Evolutionary conservation across 306 rosid species (phyloP), one percentile per base, ranked within the genome.

Genomic region (Rosa chinensis): DNA sequence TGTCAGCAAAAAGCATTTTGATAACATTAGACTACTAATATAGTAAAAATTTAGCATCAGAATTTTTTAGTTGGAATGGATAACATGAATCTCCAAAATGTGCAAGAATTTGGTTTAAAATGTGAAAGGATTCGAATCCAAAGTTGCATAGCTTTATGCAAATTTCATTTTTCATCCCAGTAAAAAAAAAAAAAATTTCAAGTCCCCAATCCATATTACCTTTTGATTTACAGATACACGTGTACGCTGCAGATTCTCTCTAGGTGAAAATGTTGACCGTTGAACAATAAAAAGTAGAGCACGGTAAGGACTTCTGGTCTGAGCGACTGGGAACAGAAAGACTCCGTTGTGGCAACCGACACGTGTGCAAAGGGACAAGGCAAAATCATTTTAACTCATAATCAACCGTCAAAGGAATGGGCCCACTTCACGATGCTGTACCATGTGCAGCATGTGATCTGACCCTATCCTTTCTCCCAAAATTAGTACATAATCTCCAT

Each of bases 381-480:
- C 56, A 78, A 64, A 59, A 56, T 23, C 11, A 53, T 37, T 43
- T 70, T 35, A 18, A 47, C 66, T 25, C 49, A 53, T 37, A 53
- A 55, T 42, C 21, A 18, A 53, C 59, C 56, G 74, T 66, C 14
- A 49, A 39, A 48, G 3, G 1, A 6, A 0, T 3, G 73, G 80
- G 48, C 74, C 83, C 77, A 66, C 77, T 14, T 8, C 10, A 42
- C 42, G 39, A 6, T 20, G 39, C 75, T 5, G 58, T 35, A 35
- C 69, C 79, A 83, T 68, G 85, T 78, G 79, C 79, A 21, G 64
- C 82, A 82, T 78, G 86, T 78, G 86, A 69, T 74, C 77, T 12
- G 72, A 10, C 58, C 70, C 70, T 44, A 43, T 75, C 70, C 55
- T 58, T 17, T 25, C 78, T 25, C 13, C 70, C 47, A 44, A 56